phyloP scores from a whole-genome alignment of 2,329 filamentous ascomycete species.

The Talaromyces sp. region DNA sequence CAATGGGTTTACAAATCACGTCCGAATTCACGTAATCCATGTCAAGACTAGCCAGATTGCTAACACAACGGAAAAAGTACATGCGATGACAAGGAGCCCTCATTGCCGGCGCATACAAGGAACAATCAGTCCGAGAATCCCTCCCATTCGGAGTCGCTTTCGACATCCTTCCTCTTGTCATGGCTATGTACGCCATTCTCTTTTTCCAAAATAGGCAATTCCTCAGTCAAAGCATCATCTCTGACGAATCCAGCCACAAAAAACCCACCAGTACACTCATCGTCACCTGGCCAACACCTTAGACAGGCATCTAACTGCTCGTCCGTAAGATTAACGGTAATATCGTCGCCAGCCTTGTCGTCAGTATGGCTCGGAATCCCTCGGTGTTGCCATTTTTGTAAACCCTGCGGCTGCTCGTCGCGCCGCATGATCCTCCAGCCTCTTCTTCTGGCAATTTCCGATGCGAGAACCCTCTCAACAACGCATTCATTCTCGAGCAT shows the following conservation, averaged over 20 bases:
- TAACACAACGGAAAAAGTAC: too few relatives aligned
- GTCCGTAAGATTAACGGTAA: constrained; percentile 37
- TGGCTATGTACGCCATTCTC: constrained; percentile 6
- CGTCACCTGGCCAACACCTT: constrained; percentile 73
- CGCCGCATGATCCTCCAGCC: constrained; percentile 76
- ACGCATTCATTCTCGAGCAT: constrained; percentile 84
- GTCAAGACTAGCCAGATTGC: neutral
- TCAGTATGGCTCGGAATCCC: constrained; percentile 47
- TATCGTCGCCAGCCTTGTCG: constrained; percentile 3
- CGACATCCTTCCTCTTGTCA: constrained; percentile 21
- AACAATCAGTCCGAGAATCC: constrained; percentile 36
- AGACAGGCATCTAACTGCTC: constrained; percentile 66
- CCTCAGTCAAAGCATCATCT: constrained; percentile 43
- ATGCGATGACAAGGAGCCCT: neutral
- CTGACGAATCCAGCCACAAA: constrained; percentile 86
- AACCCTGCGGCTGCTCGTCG: constrained; percentile 67
- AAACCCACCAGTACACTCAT: constrained; percentile 85
- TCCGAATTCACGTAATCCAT: too few relatives aligned
- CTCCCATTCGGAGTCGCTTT: constrained; percentile 41
- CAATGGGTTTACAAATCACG: too few relatives aligned
- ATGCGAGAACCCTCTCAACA: constrained; percentile 65
- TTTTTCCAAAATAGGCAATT: constrained; percentile 13
- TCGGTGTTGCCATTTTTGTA: constrained; percentile 69
- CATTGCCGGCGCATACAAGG: neutral
- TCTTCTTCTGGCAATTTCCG: constrained; percentile 57